Conservation (phyloP, 495 filamentous ascomycete genomes). For the Lasiosphaeris hirsuta region DNA sequence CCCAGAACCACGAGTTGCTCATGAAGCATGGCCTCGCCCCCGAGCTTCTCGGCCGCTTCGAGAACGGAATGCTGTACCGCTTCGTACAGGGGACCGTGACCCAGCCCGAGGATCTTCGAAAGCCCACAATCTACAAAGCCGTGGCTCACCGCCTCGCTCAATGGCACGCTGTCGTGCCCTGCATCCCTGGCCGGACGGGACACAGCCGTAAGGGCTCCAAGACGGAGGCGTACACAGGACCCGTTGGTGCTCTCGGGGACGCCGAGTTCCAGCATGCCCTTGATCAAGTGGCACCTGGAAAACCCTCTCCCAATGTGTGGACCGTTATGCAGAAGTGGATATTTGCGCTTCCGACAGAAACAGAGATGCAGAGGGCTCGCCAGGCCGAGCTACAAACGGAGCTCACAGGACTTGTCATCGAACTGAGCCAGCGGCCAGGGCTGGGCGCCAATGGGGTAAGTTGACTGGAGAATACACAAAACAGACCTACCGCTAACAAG, state of each 20-base stretch:
- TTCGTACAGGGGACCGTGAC: conserved; percentile 81
- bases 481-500: conserved; percentile 20
- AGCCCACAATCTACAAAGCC: conserved; percentile 69
- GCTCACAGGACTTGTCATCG: conserved; percentile 61
- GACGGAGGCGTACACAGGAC: conserved; percentile 19
- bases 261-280: conserved; percentile 44
- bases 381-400: conserved; percentile 70
- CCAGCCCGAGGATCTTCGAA: conserved; percentile 71
- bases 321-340: conserved; percentile 96
- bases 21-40: conserved; percentile 79
- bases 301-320: conserved; percentile 79
- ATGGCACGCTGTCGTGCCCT: conserved; percentile 86
- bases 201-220: conserved; percentile 35
- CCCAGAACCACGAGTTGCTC: conserved; percentile 62
- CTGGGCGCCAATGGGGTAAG: conserved; percentile 70
- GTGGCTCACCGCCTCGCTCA: conserved; percentile 80
- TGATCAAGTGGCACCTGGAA: conserved; percentile 56
- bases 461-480: conserved; percentile 10
- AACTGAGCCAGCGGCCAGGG: conserved; percentile 70
- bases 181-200: conserved; percentile 38
- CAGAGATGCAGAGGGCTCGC: conserved; percentile 60
- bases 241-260: conserved; percentile 24
- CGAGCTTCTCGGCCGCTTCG: conserved; percentile 82
- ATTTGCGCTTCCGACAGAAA: conserved; percentile 70
- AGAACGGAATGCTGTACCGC: conserved; percentile 92